Evolutionary conservation across 2,329 filamentous ascomycete genomes (phyloP).

Genomic region (Elsinoe fawcettii): DNA sequence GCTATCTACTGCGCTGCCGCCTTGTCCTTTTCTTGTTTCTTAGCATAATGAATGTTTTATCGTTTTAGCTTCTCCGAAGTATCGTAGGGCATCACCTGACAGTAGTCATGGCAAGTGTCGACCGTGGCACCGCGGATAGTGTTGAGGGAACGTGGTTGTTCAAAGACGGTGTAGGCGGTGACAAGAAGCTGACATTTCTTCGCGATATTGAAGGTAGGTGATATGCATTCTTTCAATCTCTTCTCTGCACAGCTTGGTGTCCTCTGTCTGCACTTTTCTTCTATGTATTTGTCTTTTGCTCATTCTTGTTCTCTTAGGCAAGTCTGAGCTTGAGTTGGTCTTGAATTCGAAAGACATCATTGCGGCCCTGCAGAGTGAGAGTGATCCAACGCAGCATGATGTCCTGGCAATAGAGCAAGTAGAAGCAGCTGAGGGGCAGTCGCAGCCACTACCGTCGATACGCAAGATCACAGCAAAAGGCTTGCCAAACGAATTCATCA

Average conservation of each 20-base stretch:
- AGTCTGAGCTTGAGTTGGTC: conserved; percentile 2
- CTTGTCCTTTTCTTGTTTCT: conserved; percentile 1
- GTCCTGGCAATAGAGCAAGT: conserved; percentile 11
- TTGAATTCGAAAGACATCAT: neutral
- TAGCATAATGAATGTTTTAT: neutral
- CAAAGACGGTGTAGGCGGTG: conserved; percentile 3
- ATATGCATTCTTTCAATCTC: conserved; percentile 16
- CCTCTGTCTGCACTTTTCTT: conserved; percentile 16
- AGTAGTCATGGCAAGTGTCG: neutral
- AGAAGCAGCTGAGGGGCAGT: neutral
- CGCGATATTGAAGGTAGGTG: neutral
- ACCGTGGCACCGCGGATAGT: conserved; percentile 1
- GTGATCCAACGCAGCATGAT: neutral
- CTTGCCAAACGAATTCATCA: conserved; percentile 22
- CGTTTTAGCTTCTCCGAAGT: neutral
- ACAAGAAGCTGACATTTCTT: conserved; percentile 1
- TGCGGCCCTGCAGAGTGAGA: neutral
- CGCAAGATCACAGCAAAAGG: conserved; percentile 17
- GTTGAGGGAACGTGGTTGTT: conserved; percentile 7
- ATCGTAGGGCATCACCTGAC: neutral
- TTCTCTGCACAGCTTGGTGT: conserved; percentile 16
- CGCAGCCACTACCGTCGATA: neutral
- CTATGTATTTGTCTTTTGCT: neutral
- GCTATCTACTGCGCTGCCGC: neutral
- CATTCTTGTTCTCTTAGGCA: neutral